Evolutionary conservation across 1,284 basidiomycete genomes (phyloP).

Genomic region (Gymnopus androsaceus): DNA sequence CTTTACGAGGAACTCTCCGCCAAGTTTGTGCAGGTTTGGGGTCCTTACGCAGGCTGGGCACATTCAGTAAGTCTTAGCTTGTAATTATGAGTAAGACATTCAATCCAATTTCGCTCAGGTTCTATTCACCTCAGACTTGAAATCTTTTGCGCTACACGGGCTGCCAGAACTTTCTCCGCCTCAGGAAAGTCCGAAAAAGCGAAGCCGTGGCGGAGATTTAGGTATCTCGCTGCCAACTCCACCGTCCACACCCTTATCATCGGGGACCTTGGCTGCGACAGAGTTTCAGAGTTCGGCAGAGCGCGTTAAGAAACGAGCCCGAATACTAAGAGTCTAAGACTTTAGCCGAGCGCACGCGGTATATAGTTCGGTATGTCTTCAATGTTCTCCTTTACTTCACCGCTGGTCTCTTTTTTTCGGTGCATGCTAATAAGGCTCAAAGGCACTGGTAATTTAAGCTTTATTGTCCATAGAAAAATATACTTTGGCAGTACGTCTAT

Average conservation of each 20-base stretch:
- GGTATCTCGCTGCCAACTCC: slow-evolving; percentile 8
- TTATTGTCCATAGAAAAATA: not conserved
- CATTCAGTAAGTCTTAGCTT: slow-evolving; percentile 81
- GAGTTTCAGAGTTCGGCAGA: not conserved
- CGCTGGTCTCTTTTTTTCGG: not conserved
- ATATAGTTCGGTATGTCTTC: not conserved
- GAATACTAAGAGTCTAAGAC: not conserved
- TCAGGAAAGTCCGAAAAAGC: slow-evolving; percentile 11
- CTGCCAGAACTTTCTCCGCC: slow-evolving; percentile 27
- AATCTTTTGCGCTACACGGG: slow-evolving; percentile 50
- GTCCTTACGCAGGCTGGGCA: slow-evolving; percentile 88
- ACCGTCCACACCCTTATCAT: slow-evolving; percentile 9
- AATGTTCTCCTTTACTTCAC: slow-evolving; percentile 1
- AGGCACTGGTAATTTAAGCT: not conserved
- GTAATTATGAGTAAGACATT: too few species aligned
- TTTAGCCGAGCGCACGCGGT: not conserved
- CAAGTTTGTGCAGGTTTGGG: slow-evolving; percentile 74
- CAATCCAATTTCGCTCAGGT: slow-evolving; percentile 25
- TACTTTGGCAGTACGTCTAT: not conserved
- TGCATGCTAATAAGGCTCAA: not conserved
- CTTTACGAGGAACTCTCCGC: slow-evolving; percentile 77
- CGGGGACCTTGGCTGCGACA: not conserved
- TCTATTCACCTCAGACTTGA: slow-evolving; percentile 56
- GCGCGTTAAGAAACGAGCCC: slow-evolving; percentile 5
- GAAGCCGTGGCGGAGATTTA: not conserved